Conservation (phyloP, 129 eudicot species). For the Mikania micrantha region DNA sequence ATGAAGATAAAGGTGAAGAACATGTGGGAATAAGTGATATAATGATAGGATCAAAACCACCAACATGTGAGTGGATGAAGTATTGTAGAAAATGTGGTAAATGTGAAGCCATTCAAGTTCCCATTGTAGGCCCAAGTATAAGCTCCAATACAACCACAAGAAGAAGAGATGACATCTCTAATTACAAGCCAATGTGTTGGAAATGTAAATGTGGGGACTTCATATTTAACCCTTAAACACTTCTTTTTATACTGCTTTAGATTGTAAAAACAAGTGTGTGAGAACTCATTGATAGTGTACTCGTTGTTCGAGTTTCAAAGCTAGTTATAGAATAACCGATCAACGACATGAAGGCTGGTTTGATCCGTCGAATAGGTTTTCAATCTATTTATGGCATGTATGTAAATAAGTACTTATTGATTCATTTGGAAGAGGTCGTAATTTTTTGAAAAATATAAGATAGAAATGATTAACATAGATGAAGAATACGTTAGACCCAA, state of each 20-base stretch:
- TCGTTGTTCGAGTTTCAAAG: neutral
- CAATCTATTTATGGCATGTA: neutral
- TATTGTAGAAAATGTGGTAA: conserved; percentile 10
- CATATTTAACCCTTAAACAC: conserved; percentile 4
- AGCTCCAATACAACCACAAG: neutral
- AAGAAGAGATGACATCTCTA: conserved; percentile 3
- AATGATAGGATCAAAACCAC: conserved; percentile 16
- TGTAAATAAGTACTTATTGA: neutral
- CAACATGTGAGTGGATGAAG: conserved; percentile 9
- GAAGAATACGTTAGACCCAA: no score
- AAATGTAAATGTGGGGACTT: conserved; percentile 19
- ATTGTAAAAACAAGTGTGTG: neutral
- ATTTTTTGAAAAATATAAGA: no score
- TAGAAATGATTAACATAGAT: no score
- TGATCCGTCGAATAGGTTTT: neutral
- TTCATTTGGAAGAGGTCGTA: no score
- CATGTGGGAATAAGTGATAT: neutral
- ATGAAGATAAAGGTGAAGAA: neutral
- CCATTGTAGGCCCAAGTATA: neutral
- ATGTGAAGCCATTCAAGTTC: conserved; percentile 18
- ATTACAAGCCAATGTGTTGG: conserved; percentile 21
- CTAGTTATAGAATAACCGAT: neutral
- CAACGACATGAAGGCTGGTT: neutral
- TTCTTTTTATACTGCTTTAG: neutral
- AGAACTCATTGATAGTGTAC: neutral